Conservation (phyloP, 345 rosid genomes). For the Luvunga scandens region DNA sequence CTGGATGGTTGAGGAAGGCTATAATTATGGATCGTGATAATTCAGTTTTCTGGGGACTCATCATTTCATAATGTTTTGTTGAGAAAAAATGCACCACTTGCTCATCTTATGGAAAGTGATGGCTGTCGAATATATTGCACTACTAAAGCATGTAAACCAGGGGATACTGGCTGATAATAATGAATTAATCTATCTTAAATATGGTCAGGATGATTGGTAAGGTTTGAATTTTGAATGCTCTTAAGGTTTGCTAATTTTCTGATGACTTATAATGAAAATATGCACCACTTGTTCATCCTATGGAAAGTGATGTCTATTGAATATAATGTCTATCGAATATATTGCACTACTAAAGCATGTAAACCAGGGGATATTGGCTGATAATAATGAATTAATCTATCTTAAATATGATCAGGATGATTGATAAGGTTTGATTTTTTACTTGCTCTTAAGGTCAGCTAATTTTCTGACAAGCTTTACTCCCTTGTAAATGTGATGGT, state of each 20-base stretch:
- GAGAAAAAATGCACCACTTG: not conserved
- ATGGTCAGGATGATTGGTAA: not conserved
- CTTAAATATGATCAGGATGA: too few species aligned
- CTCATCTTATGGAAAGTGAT: not conserved
- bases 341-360: not conserved
- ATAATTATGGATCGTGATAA: not conserved
- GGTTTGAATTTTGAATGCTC: too few species aligned
- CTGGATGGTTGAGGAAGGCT: not conserved
- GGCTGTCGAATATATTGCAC: not conserved
- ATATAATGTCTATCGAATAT: too few species aligned
- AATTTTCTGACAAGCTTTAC: not conserved
- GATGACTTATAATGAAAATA: too few species aligned
- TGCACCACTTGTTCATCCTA: not conserved
- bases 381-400: not conserved
- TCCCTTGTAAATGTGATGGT: not conserved
- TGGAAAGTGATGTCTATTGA: constrained; percentile 3
- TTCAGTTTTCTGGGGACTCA: not conserved
- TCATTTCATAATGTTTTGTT: not conserved
- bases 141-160: not conserved
- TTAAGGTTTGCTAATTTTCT: not conserved
- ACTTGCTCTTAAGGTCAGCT: not conserved
- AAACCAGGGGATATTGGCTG: not conserved
- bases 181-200: not conserved
- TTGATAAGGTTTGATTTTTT: not conserved
- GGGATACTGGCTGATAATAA: not conserved